Evolutionary conservation across 169 alveolate genomes (phyloP).

Genomic region (Plasmodium sp.): DNA sequence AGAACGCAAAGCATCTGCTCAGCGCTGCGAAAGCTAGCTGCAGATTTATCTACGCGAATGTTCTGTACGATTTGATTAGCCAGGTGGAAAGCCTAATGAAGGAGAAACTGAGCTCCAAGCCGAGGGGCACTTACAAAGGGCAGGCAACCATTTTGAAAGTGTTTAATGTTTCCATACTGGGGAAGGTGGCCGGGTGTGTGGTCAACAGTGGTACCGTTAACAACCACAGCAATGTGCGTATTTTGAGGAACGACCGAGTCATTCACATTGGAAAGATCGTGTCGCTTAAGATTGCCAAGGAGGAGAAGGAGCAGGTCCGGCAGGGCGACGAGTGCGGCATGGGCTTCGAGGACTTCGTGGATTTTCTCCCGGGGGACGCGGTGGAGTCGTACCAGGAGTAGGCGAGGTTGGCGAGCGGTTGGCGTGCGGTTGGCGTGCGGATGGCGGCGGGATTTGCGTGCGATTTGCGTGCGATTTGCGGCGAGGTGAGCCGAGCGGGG

Average conservation of each 20-base stretch:
- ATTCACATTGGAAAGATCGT: conserved; percentile 25
- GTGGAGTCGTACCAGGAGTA: conserved; percentile 67
- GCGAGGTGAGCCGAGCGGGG: neutral
- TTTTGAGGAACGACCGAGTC: conserved; percentile 25
- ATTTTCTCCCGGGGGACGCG: conserved; percentile 17
- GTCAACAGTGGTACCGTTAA: conserved; percentile 39
- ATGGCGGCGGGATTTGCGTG: neutral
- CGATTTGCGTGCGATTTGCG: neutral
- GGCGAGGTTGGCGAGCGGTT: too few relatives aligned
- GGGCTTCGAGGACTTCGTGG: conserved; percentile 39
- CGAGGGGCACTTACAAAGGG: conserved; percentile 34
- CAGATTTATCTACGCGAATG: conserved; percentile 26
- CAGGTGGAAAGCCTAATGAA: conserved; percentile 14
- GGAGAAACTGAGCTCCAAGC: conserved; percentile 45
- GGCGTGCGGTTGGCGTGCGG: too few relatives aligned
- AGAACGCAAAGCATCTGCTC: neutral
- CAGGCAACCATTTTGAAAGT: conserved; percentile 41
- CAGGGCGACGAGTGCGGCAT: conserved; percentile 65
- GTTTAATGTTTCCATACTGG: conserved; percentile 38
- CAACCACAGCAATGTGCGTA: conserved; percentile 40
- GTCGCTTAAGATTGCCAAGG: conserved; percentile 48
- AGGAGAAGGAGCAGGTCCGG: conserved; percentile 35
- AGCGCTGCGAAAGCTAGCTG: neutral
- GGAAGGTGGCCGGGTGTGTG: conserved; percentile 64
- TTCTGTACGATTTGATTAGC: conserved; percentile 25